phyloP scores from a whole-genome alignment of 306 rosid genomes.

The Cucumis melo region DNA sequence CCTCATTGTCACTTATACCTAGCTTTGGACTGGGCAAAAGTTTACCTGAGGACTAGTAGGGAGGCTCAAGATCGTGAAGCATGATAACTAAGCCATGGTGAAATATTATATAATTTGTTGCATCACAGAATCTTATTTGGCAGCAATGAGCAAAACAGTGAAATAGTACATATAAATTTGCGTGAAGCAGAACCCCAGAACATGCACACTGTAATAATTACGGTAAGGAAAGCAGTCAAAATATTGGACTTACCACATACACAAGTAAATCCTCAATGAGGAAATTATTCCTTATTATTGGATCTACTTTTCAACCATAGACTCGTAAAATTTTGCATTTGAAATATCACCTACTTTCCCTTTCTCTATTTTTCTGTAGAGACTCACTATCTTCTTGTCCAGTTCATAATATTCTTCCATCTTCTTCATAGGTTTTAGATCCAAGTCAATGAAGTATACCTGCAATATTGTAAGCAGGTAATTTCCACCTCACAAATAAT shows the following conservation, averaged over 20 bases:
- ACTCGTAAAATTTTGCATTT: slow-evolving; percentile 16
- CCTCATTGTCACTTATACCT: background rate
- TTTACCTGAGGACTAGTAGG: background rate
- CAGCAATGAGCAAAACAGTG: too few species aligned
- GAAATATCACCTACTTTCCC: slow-evolving; percentile 28
- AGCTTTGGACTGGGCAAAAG: background rate
- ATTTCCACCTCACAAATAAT: slow-evolving; percentile 5
- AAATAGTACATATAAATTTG: background rate
- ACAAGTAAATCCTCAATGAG: slow-evolving; percentile 7
- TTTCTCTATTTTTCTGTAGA: slow-evolving; percentile 44
- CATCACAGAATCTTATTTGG: background rate
- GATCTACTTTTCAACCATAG: slow-evolving; percentile 15
- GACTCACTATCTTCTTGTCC: slow-evolving; percentile 73
- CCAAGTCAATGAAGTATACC: slow-evolving; percentile 79
- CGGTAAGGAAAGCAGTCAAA: background rate
- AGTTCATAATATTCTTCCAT: slow-evolving; percentile 80
- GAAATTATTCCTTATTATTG: slow-evolving; percentile 19
- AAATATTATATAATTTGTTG: background rate
- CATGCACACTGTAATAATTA: background rate
- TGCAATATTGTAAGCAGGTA: slow-evolving; percentile 20
- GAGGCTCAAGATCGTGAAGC: background rate
- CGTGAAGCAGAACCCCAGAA: background rate
- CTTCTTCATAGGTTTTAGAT: slow-evolving; percentile 67
- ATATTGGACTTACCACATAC: slow-evolving; percentile 18
- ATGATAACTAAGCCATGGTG: background rate